Base-by-base conservation (phyloP, 148 eudicot genomes). In the Persicaria maculosa region DNA sequence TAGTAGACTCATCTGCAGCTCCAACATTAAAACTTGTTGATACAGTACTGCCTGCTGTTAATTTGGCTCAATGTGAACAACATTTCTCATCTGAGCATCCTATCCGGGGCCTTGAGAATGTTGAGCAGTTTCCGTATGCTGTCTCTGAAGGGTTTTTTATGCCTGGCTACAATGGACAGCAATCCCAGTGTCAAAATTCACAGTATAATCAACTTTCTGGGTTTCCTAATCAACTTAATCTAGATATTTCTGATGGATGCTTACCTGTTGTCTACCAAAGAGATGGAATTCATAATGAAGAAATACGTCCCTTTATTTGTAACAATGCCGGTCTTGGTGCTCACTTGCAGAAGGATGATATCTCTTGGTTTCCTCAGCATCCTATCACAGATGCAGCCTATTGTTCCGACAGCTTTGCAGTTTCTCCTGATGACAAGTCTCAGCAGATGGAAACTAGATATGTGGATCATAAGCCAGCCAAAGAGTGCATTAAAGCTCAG, bases 181-280 rank as follows among this genome's bases (percentile, higher is more conserved):
- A 9, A 59, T 61, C 79, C 74, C 74, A 57, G 72, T 84, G 75
- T 76, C 84, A 77, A 19, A 62, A 75, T 71, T 78, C 72, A 54
- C 74, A 76, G 47, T 64, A 71, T 77, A 88, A 87, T 87, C 75
- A 79, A 65, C 83, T 80, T 76, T 82, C 78, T 72, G 88, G 85
- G 64, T 77, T 85, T 15, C 71, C 82, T 9, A 81, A 74, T 75
- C 82, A 59, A 50, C n/a, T 70, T 47, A 47, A 83, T 77, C 79
- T 82, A 47, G 80, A 61, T 75, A 78, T 74, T 64, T 78, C 83
- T 52, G 20, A 48, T 55, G 77, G 72, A 72, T 79, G 58, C 75
- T 78, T 74, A 72, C 68, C 83, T 75, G 75, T 77, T 80, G 79
- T 75, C 58, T 70, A 72, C 53, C 76, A 55, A 47, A 79, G 70